These are phyloP conservation scores for Claviceps fusiformis DNA, from an alignment of 2,329 filamentous ascomycete species.

Conservation along the genomic window DNA sequence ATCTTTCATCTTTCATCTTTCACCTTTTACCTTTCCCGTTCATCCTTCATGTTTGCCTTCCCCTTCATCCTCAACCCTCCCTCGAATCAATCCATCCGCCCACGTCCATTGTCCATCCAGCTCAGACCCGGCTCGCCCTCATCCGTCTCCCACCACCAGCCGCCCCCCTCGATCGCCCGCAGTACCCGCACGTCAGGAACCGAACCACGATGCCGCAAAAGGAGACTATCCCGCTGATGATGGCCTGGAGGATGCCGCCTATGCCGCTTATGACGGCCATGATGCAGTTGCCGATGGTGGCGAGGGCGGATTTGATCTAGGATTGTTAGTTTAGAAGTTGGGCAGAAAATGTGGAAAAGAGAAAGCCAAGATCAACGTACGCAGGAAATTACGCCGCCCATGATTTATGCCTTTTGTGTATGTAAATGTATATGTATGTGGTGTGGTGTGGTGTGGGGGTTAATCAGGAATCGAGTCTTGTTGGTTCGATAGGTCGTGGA, in stretches of 20 bases:
- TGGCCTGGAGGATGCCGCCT: conserved; percentile 48
- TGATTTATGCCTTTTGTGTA: conserved; percentile 20
- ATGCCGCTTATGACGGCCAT: conserved; percentile 58
- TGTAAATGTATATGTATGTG: too few relatives aligned
- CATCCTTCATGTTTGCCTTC: not conserved
- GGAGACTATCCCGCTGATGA: conserved; percentile 52
- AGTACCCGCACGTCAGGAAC: conserved; percentile 44
- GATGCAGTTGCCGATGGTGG: conserved; percentile 50
- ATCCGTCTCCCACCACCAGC: conserved; percentile 7
- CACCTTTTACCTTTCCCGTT: too few relatives aligned
- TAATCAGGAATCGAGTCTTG: too few relatives aligned
- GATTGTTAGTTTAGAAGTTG: not conserved
- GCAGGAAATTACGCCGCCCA: conserved; percentile 76
- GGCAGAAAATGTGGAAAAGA: not conserved
- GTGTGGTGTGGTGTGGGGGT: too few relatives aligned
- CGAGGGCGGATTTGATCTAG: conserved; percentile 46
- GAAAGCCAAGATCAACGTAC: conserved; percentile 35
- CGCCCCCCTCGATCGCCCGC: conserved; percentile 11
- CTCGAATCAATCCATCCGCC: too few relatives aligned
- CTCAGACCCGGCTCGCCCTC: conserved; percentile 12
- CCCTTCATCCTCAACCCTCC: not conserved
- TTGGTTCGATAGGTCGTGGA: too few relatives aligned
- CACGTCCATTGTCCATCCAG: not conserved
- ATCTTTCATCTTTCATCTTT: not conserved
- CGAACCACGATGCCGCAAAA: conserved; percentile 54